These are phyloP conservation scores for Trypanosomatidae sp. DNA, from an alignment of 208 protist genomes.

Conservation along the genomic window DNA sequence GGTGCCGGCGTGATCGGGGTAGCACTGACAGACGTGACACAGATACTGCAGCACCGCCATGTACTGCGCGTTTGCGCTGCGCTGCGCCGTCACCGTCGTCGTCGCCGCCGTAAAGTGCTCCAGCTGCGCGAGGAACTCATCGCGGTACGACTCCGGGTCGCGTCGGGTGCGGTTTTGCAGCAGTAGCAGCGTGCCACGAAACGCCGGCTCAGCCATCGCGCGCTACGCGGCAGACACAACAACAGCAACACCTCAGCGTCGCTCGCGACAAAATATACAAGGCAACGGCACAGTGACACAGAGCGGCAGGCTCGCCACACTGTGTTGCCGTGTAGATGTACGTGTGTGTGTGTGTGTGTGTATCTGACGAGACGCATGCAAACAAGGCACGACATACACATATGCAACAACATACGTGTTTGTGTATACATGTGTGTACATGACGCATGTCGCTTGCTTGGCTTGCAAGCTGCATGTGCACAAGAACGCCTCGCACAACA, in stretches of 20 bases:
- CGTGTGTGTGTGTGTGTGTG: conserved; percentile 2
- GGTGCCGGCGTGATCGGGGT: conserved; percentile 68
- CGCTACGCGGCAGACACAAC: background rate
- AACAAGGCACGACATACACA: too few relatives aligned
- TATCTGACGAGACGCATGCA: too few relatives aligned
- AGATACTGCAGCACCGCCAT: conserved; percentile 75
- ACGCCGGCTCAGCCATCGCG: conserved; percentile 62
- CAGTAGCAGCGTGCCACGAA: conserved; percentile 85
- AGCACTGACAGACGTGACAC: conserved; percentile 85
- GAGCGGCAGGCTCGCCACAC: background rate
- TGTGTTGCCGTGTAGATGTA: too few relatives aligned
- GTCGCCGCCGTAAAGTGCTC: conserved; percentile 90
- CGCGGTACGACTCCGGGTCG: conserved; percentile 91
- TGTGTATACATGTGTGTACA: too few relatives aligned
- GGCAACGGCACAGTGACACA: background rate
- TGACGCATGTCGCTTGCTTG: too few relatives aligned
- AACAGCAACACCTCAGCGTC: background rate
- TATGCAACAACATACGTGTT: too few relatives aligned
- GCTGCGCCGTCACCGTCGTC: conserved; percentile 82
- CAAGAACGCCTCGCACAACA: too few relatives aligned
- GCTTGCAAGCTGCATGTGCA: too few relatives aligned
- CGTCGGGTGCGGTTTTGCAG: conserved; percentile 93
- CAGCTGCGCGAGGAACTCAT: conserved; percentile 92
- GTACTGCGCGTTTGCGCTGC: conserved; percentile 75
- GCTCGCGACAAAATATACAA: background rate